Evolutionary conservation across 2,329 filamentous ascomycete genomes (phyloP), one percentile per base, ranked within the genome.

Genomic region (Ceratocystis cubensis): DNA sequence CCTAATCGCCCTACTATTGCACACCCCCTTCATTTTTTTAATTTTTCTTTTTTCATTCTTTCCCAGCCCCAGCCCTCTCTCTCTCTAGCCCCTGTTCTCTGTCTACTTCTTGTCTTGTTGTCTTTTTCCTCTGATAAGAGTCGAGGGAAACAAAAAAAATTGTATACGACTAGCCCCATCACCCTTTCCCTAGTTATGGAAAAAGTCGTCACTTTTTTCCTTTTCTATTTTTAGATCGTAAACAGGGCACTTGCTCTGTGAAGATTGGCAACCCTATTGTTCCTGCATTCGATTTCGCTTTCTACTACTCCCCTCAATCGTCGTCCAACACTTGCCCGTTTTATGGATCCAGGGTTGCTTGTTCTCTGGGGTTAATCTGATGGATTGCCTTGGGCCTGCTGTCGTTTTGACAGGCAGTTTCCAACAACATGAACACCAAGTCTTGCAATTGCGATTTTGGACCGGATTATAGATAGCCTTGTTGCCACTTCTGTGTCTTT

Each of bases 211-310:
- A 59, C 17, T 13, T 13, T 30, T 22, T 25, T 7, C 30, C 30
- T 33, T 20, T 15, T 59, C 53, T 59, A 59, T 59, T 59, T 59
- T 59, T 59, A 59, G 53, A 59, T 20, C 22, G 10, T 30, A 53
- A 30, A 59, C 53, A 33, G 53, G 22, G 53, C 28, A 33, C 15
- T 59, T 59, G 13, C 53, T 59, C 28, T 33, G 53, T 59, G 53
- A 59, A 59, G 53, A 59, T 59, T 59, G 25, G 6, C 53, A 59
- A 59, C 53, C 53, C 53, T 59, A 59, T 59, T 59, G 53, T 59
- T 59, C 53, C 53, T 59, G 28, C 53, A 59, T 59, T 59, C 28
- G 25, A 30, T 59, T 17, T 17, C 28, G 17, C 17, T n/a, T 33
- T 59, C 53, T 17, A 59, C 2, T n/a, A 50, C n/a, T 50, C 22